phyloP scores from a whole-genome alignment of 1,139 yeast species.

The Sugiyamaella xylanicola region DNA sequence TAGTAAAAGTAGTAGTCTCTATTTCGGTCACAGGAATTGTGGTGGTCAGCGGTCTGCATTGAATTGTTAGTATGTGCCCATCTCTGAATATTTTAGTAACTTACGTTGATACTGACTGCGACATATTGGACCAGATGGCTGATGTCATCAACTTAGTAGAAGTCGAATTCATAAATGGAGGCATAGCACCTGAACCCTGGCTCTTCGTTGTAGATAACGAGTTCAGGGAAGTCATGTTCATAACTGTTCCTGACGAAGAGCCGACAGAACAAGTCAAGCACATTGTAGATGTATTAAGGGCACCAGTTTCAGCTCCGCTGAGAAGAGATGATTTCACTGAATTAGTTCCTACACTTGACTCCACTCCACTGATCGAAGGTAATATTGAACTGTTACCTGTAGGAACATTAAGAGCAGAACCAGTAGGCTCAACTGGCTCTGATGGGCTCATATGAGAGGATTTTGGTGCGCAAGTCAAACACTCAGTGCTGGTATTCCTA shows the following conservation, averaged over 20 bases:
- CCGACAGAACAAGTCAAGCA: not conserved
- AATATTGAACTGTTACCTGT: no score
- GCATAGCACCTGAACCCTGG: no score
- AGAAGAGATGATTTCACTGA: no score
- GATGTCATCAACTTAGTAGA: no score
- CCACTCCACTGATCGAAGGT: no score
- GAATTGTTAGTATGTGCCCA: not conserved
- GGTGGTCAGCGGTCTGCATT: not conserved
- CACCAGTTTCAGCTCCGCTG: conserved; percentile 5
- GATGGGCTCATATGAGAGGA: not conserved
- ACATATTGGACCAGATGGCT: not conserved
- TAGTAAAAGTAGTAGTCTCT: not conserved
- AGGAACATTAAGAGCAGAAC: no score
- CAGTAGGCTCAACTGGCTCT: not conserved
- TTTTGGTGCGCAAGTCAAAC: not conserved
- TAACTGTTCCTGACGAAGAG: not conserved
- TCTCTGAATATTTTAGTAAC: not conserved
- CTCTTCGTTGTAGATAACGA: not conserved
- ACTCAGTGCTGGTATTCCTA: not conserved
- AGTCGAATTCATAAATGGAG: no score
- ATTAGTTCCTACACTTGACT: no score
- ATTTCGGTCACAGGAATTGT: not conserved
- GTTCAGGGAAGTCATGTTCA: no score
- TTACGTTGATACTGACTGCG: not conserved
- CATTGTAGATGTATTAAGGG: not conserved